Conservation (phyloP, 305 asterid genomes). For the Solanum aculeatissimum region DNA sequence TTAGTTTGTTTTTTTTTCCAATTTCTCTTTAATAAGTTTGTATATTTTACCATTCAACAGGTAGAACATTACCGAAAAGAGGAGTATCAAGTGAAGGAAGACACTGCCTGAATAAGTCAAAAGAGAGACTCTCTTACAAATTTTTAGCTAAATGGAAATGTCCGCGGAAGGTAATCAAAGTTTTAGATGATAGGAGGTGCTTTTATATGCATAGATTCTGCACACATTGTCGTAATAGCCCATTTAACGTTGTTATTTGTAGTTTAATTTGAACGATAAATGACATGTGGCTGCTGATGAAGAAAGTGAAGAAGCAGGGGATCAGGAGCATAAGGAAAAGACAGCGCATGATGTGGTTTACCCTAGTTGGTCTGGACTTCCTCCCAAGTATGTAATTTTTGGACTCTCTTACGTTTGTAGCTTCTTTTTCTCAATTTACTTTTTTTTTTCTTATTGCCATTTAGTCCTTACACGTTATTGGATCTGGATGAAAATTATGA, state of each 20-base stretch:
- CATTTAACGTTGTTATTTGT: neutral
- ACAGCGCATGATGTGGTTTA: constrained; percentile 70
- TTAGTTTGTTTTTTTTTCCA: neutral
- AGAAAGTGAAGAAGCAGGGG: constrained; percentile 53
- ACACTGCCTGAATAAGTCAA: neutral
- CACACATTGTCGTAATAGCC: neutral
- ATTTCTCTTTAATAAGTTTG: neutral
- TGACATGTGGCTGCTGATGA: constrained; percentile 74
- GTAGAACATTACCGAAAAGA: neutral
- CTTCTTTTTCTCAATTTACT: neutral
- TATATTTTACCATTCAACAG: neutral
- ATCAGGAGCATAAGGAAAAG: constrained; percentile 49
- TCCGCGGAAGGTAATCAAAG: constrained; percentile 1
- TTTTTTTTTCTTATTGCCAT: neutral
- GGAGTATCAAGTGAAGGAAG: too few relatives aligned
- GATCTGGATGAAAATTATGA: constrained; percentile 17
- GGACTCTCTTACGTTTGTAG: neutral
- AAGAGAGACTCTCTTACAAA: neutral
- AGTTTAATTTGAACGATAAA: constrained; percentile 35
- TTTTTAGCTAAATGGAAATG: constrained; percentile 3
- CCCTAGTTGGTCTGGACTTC: constrained; percentile 68
- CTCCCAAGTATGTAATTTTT: constrained; percentile 37
- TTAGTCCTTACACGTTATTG: constrained; percentile 38
- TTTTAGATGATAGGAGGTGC: neutral
- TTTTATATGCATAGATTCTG: neutral